Evolutionary conservation across 2,329 filamentous ascomycete genomes (phyloP), one percentile per base, ranked within the genome.

Genomic region (Talaromyces sp.): DNA sequence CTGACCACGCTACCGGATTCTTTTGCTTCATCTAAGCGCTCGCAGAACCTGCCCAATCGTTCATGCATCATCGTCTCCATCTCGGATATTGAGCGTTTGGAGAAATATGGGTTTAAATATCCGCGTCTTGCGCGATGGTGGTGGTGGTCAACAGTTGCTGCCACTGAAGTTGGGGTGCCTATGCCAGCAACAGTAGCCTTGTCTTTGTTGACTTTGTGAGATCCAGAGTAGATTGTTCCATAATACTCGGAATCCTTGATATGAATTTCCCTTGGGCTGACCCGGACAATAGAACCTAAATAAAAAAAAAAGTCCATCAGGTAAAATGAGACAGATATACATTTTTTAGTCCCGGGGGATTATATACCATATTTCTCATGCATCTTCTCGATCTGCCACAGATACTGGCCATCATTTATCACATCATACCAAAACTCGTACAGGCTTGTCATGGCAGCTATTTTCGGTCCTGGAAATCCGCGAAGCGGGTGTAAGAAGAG

Each of bases 371-470:
- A 75, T 59, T 64, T 57, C 8, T 68, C 31, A 61, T 77, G 72
- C 67, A 77, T 66, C 14, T 69, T 63, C 52, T 69, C 61, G 11
- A 77, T 69, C 56, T 73, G 64, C 65, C 67, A 72, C 11, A 72
- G 63, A 48, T 72, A 77, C 9, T 64, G 62, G 0, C 75, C 75
- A 0, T 65, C 61, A 6, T 67, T 65, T 24, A 74, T 54, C 2
- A 74, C 62, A 46, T 77, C 70, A 56, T 69, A 71, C 41, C 75
- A 77, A 43, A 69, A 68, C 52, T 75, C 74, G 55, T 74, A 74
- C 60, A 65, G 66, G n/a, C 63, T 57, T 53, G 67, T 66, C 4
- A 70, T 35, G 0, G 74, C 74, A 3, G 74, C 73, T 31, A 72
- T 50, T 54, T 65, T 72, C 1, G 69, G 64, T 11, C 69, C 74